These are phyloP conservation scores for Daedaleopsis nitida DNA, from an alignment of 768 basidiomycete genomes.

Conservation along the genomic window DNA sequence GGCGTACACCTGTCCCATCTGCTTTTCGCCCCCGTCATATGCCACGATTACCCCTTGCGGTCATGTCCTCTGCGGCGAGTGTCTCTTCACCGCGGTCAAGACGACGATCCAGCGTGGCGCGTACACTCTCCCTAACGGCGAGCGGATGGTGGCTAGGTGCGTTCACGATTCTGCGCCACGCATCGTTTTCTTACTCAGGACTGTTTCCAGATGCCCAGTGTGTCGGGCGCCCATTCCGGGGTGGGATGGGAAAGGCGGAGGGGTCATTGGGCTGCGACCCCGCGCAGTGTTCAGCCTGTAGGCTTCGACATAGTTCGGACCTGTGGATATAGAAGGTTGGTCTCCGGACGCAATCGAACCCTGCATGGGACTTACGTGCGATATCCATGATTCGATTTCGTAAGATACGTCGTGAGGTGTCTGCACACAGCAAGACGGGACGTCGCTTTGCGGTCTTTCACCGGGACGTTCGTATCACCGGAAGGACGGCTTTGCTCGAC, in stretches of 20 bases:
- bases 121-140: conserved; percentile 23
- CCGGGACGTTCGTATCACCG: too few relatives aligned
- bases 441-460: too few relatives aligned
- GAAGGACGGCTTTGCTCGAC: too few relatives aligned
- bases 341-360: not conserved
- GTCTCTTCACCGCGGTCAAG: conserved; percentile 74
- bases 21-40: conserved; percentile 75
- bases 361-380: too few relatives aligned
- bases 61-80: conserved; percentile 76
- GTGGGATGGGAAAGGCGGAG: conserved; percentile 32
- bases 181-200: not conserved
- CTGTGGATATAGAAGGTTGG: not conserved
- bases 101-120: conserved; percentile 50
- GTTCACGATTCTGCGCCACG: not conserved
- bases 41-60: conserved; percentile 85
- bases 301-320: not conserved
- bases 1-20: conserved; percentile 78
- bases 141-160: conserved; percentile 25
- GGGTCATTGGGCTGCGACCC: conserved; percentile 30
- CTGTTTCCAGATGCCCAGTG: conserved; percentile 28
- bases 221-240: conserved; percentile 30
- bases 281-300: conserved; percentile 24
- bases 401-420: too few relatives aligned
- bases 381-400: too few relatives aligned
- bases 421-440: too few relatives aligned